Percentiles rank a stretch among this genome's conserved stretches.
phyloP scores from a whole-genome alignment of 2,329 filamentous ascomycete genomes.

The Lasiodiplodia gonubiensis region DNA sequence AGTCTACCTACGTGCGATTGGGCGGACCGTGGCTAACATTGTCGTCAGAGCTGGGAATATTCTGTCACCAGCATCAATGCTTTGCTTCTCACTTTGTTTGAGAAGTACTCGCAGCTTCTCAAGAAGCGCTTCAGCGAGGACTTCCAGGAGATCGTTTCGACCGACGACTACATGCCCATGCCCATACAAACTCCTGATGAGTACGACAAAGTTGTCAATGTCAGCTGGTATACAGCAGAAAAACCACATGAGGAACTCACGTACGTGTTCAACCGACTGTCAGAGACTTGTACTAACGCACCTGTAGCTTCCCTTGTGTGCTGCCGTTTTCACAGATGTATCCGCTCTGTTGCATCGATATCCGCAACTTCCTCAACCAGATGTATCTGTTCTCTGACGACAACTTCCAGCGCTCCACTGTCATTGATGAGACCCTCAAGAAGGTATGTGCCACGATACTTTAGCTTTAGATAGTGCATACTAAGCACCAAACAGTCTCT shows the following conservation, averaged over 20 bases:
- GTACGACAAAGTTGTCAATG: slow-evolving; percentile 93
- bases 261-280: slow-evolving; percentile 53
- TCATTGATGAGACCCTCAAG: slow-evolving; percentile 90
- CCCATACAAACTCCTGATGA: slow-evolving; percentile 88
- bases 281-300: slow-evolving; percentile 25
- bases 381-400: slow-evolving; percentile 98
- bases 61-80: slow-evolving; percentile 80
- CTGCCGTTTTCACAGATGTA: slow-evolving; percentile 99
- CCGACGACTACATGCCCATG: slow-evolving; percentile 99
- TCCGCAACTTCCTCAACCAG: slow-evolving; percentile 95
- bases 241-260: slow-evolving; percentile 75
- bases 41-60: slow-evolving; percentile 80
- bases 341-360: slow-evolving; percentile 95
- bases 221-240: slow-evolving; percentile 94
- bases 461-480: not conserved
- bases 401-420: slow-evolving; percentile 86
- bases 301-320: slow-evolving; percentile 84
- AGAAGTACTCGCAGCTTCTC: slow-evolving; percentile 90
- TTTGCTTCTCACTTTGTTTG: slow-evolving; percentile 86
- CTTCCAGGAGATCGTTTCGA: slow-evolving; percentile 89
- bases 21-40: slow-evolving; percentile 29
- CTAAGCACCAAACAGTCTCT: slow-evolving; percentile 61
- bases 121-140: slow-evolving; percentile 93
- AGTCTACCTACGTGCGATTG: slow-evolving; percentile 36
- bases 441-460: slow-evolving; percentile 57